phyloP scores from a whole-genome alignment of 1,139 yeast genomes.

The Hyphopichia buzzinii region DNA sequence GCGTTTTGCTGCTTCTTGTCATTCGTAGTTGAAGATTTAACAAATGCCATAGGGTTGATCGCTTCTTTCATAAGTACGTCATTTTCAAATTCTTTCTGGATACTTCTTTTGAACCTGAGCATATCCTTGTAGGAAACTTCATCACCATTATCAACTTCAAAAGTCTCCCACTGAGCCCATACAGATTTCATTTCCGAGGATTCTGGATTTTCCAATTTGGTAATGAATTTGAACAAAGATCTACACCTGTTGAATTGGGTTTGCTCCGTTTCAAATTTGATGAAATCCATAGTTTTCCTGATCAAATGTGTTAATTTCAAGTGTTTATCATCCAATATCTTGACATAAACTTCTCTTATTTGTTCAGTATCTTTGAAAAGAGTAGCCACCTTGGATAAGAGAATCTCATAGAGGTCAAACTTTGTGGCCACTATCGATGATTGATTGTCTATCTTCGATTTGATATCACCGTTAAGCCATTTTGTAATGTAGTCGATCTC shows the following conservation, averaged over 20 bases:
- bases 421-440: conserved; percentile 15
- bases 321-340: conserved; percentile 16
- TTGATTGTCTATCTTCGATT: background rate
- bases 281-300: conserved; percentile 34
- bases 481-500: conserved; percentile 11
- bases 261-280: conserved; percentile 46
- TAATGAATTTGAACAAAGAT: conserved; percentile 47
- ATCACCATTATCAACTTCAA: conserved; percentile 69
- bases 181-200: conserved; percentile 22
- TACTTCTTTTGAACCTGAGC: conserved; percentile 57
- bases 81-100: conserved; percentile 32
- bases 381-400: conserved; percentile 10
- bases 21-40: conserved; percentile 42
- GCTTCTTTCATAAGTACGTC: conserved; percentile 21
- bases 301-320: conserved; percentile 28
- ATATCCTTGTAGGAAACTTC: conserved; percentile 74
- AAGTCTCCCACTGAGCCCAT: conserved; percentile 70
- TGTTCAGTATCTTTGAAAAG: conserved; percentile 16
- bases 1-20: no score
- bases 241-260: conserved; percentile 61
- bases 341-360: conserved; percentile 1
- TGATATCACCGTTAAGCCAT: conserved; percentile 7
- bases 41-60: conserved; percentile 55
- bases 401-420: conserved; percentile 17
- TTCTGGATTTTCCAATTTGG: conserved; percentile 19